Percentiles rank a stretch among this genome's conserved stretches.
phyloP scores from a whole-genome alignment of 2,329 filamentous ascomycete genomes.

The Zasmidium cellare region DNA sequence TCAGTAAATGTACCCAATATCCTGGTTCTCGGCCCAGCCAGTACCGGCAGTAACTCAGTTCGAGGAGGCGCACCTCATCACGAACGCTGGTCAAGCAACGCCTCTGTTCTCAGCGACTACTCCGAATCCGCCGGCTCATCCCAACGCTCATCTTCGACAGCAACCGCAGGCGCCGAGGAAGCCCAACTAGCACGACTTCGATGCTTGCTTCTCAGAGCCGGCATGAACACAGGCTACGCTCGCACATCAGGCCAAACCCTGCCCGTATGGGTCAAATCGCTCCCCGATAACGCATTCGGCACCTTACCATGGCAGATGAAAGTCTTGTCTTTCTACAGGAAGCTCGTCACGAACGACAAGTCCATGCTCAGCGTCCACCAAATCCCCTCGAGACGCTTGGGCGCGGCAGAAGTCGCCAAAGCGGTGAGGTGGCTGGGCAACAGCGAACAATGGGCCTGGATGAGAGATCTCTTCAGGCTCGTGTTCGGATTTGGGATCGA shows the following conservation, averaged over 20 bases:
- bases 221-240: conserved; percentile 78
- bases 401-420: conserved; percentile 74
- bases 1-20: conserved; percentile 78
- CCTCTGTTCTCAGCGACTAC: conserved; percentile 75
- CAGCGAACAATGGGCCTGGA: conserved; percentile 72
- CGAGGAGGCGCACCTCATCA: conserved; percentile 51
- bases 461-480: conserved; percentile 77
- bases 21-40: conserved; percentile 74
- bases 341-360: conserved; percentile 72
- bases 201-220: conserved; percentile 76
- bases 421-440: conserved; percentile 75
- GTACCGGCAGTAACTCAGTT: conserved; percentile 33
- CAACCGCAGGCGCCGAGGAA: conserved; percentile 69
- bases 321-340: conserved; percentile 77
- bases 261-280: conserved; percentile 71
- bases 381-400: conserved; percentile 62
- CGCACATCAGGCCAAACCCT: conserved; percentile 60
- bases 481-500: conserved; percentile 85
- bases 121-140: conserved; percentile 62
- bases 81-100: conserved; percentile 75
- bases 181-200: conserved; percentile 76
- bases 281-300: conserved; percentile 79
- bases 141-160: conserved; percentile 70
- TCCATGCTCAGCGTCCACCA: conserved; percentile 59
- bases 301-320: conserved; percentile 67